These are phyloP conservation scores for Alternaria ethzedia DNA, from an alignment of 2,329 filamentous ascomycete species.

Conservation along the genomic window DNA sequence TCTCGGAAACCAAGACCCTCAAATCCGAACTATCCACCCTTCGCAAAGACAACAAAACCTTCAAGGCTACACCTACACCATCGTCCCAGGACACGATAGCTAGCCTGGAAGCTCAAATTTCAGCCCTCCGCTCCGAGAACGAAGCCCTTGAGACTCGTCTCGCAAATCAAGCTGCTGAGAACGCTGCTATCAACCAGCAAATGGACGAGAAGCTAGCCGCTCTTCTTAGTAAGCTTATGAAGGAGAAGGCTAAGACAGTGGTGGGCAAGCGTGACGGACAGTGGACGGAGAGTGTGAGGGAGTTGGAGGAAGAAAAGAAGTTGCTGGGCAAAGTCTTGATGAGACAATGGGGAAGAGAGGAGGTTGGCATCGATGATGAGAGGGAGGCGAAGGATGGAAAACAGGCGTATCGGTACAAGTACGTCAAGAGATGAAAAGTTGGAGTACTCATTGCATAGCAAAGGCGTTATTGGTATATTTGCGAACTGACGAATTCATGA, in stretches of 20 bases:
- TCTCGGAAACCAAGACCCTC: conserved; percentile 30
- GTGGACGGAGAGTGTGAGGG: conserved; percentile 37
- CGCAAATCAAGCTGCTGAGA: conserved; percentile 29
- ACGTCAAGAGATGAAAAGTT: conserved; percentile 19
- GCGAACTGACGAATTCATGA: neutral
- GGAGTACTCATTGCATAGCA: neutral
- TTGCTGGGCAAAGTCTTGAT: conserved; percentile 41
- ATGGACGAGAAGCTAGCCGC: conserved; percentile 43
- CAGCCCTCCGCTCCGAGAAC: conserved; percentile 21
- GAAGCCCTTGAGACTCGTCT: conserved; percentile 26
- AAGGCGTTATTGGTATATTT: neutral
- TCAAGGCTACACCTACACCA: conserved; percentile 22
- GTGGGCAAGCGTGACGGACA: conserved; percentile 43
- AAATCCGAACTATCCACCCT: conserved; percentile 23
- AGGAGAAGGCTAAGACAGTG: conserved; percentile 38
- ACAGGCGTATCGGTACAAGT: conserved; percentile 42
- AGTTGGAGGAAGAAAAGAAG: conserved; percentile 34
- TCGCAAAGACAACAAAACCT: conserved; percentile 19
- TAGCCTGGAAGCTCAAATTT: conserved; percentile 9
- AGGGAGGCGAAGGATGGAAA: conserved; percentile 28
- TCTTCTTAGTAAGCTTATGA: conserved; percentile 37
- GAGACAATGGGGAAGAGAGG: conserved; percentile 47
- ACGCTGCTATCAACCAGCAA: conserved; percentile 36
- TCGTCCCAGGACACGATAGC: conserved; percentile 22
- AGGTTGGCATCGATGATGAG: conserved; percentile 36